Base-by-base conservation (phyloP, 768 basidiomycete genomes). In the Lyophyllum atratum region DNA sequence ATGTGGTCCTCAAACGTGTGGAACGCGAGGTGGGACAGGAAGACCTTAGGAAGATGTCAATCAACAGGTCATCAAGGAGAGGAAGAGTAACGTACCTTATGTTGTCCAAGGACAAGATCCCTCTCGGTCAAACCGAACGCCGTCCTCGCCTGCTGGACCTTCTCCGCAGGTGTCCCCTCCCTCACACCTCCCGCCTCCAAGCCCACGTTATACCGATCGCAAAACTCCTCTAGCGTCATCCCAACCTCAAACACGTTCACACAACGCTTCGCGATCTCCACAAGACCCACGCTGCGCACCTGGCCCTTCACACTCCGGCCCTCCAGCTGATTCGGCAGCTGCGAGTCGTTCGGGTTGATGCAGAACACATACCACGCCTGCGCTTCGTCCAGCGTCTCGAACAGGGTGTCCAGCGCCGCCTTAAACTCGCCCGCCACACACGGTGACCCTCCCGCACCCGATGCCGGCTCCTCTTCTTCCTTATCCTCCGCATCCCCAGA, bases 351-450 rank as follows among this genome's bases (percentile, higher is more conserved):
- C 4, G 95, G 94, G 69, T 91, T 94, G 64, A 98, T 73, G 66
- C 94, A 97, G 73, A 96, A 93, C 17, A 97, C 81, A 64, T 87
- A 90, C 95, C 95, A 98, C 1, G 85, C 76, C 73, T 95, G 90
- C 15, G 93, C 90, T 64, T 97, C 95, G 52, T 90, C 87, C 24
- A 98, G 76, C 1, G 93, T 94, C 61, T 90, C 85, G 62, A 98
- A 91, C 15, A 97, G 80, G 0, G 87, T 90, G 66, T 95, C 89
- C 49, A 97, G 74, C 4, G 95, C 92, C 0, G 86, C 73, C 63
- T 86, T 85, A 80, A 97, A 93, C 71, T 95, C 93, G 52, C 95
- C 92, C 1, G 93, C 87, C 6, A 96, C 86, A 63, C 93, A 94
- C 0, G 90, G 87, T 24, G 70, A 69, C 12, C 76, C 83, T 22